Evolutionary conservation across 2,329 filamentous ascomycete genomes (phyloP).

Genomic region (Hypoxylon sp.): DNA sequence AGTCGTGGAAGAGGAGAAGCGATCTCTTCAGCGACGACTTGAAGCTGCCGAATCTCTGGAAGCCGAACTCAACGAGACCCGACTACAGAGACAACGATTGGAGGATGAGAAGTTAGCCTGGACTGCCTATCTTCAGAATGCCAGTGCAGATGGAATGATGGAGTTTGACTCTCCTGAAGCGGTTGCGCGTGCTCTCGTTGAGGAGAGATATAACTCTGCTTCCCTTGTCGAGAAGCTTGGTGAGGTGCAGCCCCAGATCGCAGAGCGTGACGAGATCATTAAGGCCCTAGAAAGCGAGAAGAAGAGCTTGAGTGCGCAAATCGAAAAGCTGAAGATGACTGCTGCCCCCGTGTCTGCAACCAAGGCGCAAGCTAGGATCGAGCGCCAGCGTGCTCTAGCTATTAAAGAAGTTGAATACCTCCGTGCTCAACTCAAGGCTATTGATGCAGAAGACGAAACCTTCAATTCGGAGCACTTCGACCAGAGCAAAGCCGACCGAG

Average conservation of each 20-base stretch:
- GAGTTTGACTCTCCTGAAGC: slow-evolving; percentile 92
- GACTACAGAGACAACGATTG: slow-evolving; percentile 85
- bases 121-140: slow-evolving; percentile 85
- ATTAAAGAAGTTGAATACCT: slow-evolving; percentile 95
- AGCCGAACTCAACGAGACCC: slow-evolving; percentile 82
- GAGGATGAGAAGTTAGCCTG: slow-evolving; percentile 91
- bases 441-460: slow-evolving; percentile 89
- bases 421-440: slow-evolving; percentile 89
- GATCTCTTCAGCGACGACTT: slow-evolving; percentile 82
- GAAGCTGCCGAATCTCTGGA: slow-evolving; percentile 81
- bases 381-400: slow-evolving; percentile 87
- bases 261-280: slow-evolving; percentile 82
- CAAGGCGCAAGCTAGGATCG: slow-evolving; percentile 80
- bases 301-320: slow-evolving; percentile 72
- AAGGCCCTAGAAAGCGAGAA: slow-evolving; percentile 80
- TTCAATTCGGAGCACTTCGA: slow-evolving; percentile 87
- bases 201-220: slow-evolving; percentile 84
- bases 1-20: slow-evolving; percentile 95
- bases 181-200: slow-evolving; percentile 85
- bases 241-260: slow-evolving; percentile 81
- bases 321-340: slow-evolving; percentile 76
- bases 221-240: slow-evolving; percentile 87
- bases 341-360: slow-evolving; percentile 68
- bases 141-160: slow-evolving; percentile 71
- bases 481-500: slow-evolving; percentile 78